Base-by-base conservation (phyloP, 768 basidiomycete genomes). In the Agaricus sinodeliciosus region DNA sequence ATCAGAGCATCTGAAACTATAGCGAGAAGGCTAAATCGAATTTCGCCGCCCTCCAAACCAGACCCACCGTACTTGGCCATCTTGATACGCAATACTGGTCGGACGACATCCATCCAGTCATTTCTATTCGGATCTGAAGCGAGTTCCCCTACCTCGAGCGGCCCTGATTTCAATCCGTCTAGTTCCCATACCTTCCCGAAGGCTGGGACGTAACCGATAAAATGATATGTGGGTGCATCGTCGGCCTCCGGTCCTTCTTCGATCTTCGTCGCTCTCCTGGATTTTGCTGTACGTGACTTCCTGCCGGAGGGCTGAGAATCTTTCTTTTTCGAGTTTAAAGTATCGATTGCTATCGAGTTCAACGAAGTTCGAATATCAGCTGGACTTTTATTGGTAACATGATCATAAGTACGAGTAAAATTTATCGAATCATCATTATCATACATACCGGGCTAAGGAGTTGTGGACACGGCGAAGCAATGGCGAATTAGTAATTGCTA, bases 111-210 rank as follows among this genome's bases (percentile, higher is more conserved):
- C 74, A 81, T 81, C 83, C 83, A 85, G 0, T 58, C 63, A 13
- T 61, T 55, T n/a, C 55, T 51, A 3, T 26, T 27, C 48, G 45
- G n/a, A 18, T 47, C 53, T 43, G 40, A 36, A 6, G 25, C 41
- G n/a, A 82, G 60, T 59, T 82, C 81, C 36, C 82, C 82, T 19
- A 84, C 81, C 62, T 83, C 81, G 8, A 85, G 67, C 4, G 83
- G 81, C 0, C 79, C 82, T 1, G 76, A 71, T 54, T 80, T 81
- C 49, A 84, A 71, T 11, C 83, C 82, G 60, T 84, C 81, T 48
- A 85, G 73, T 63, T 85, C 82, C 82, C 82, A 85, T n/a, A 84
- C 81, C 57, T 82, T 81, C 7, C 81, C 81, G 58, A 74, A 67
- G 1, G 74, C 76, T 4, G 80, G 82, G 31, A 84, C 78, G 58